Evolutionary conservation across 768 basidiomycete genomes (phyloP).

Genomic region (Cyclocybe cylindracea): DNA sequence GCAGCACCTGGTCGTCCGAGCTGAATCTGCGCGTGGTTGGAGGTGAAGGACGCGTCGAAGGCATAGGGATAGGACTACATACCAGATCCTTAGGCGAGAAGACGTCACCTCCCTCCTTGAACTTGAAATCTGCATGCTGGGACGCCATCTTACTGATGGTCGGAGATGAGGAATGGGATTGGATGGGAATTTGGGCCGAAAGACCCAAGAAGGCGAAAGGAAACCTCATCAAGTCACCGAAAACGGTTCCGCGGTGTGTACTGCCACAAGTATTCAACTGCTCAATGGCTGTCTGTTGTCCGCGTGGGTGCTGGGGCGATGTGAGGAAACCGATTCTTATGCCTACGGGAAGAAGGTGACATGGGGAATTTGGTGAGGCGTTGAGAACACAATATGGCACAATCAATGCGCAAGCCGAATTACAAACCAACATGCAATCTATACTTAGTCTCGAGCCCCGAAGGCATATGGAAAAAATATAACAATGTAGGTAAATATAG

Average conservation of each 20-base stretch:
- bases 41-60: not conserved
- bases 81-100: constrained; percentile 74
- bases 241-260: no score
- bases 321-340: not conserved
- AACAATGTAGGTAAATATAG: constrained; percentile 15
- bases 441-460: not conserved
- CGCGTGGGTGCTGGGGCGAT: not conserved
- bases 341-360: not conserved
- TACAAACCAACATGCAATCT: not conserved
- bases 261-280: no score
- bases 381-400: not conserved
- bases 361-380: constrained; percentile 1
- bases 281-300: no score
- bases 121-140: constrained; percentile 43
- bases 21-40: constrained; percentile 36
- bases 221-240: constrained; percentile 46
- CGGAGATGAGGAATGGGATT: constrained; percentile 22
- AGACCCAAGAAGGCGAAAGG: constrained; percentile 55
- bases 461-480: not conserved
- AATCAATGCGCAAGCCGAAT: not conserved
- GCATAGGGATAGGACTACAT: not conserved
- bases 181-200: constrained; percentile 54
- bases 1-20: constrained; percentile 68
- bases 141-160: constrained; percentile 22
- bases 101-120: constrained; percentile 58